Evolutionary conservation across 148 eudicot species (phyloP).

Genomic region (Silene uniflora): DNA sequence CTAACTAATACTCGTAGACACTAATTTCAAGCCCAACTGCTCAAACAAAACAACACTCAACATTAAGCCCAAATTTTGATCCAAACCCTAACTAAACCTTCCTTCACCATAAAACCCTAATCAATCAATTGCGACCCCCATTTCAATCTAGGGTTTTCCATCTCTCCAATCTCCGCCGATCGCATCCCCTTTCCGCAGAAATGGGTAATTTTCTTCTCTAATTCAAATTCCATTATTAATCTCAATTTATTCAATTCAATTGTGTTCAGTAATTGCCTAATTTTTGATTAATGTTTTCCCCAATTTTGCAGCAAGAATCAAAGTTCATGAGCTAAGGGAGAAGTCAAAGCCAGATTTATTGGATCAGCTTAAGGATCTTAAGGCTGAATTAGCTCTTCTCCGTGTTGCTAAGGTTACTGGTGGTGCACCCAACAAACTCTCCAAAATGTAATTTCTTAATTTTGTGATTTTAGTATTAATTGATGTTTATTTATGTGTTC

Average conservation of each 20-base stretch:
- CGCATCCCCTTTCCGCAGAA: neutral
- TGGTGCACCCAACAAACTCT: constrained; percentile 83
- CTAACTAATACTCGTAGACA: too few species aligned
- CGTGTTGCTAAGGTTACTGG: constrained; percentile 89
- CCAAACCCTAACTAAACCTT: neutral
- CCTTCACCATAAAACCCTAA: neutral
- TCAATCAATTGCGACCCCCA: neutral
- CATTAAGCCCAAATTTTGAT: neutral
- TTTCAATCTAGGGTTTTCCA: neutral
- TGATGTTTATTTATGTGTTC: neutral
- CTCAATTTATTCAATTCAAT: neutral
- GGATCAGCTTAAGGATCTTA: constrained; percentile 57
- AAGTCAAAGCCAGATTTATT: constrained; percentile 55
- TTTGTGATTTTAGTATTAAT: neutral
- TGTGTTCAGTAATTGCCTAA: neutral
- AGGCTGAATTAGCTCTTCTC: constrained; percentile 71
- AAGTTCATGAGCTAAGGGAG: constrained; percentile 70
- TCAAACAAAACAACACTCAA: too few species aligned
- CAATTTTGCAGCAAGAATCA: constrained; percentile 46
- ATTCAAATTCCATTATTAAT: neutral
- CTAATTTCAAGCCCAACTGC: too few species aligned
- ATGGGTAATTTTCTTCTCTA: neutral
- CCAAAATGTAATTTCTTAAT: constrained; percentile 49
- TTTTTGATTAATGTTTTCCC: neutral
- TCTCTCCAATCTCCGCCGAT: neutral